phyloP scores from a whole-genome alignment of 306 rosid genomes.

The Canavalia gladiata region DNA sequence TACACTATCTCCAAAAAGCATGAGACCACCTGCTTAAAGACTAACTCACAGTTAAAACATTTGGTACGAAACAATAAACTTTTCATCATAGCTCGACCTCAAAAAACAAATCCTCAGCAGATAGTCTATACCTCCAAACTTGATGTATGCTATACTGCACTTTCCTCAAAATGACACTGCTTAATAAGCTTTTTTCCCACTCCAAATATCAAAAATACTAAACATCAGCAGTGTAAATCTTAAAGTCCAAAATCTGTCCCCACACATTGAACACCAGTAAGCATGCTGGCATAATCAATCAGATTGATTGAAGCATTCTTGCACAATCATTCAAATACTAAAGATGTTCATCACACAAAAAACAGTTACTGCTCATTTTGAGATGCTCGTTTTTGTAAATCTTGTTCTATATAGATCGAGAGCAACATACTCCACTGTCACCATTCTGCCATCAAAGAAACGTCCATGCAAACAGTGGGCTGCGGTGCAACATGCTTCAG shows the following conservation, averaged over 20 bases:
- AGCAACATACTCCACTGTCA: conserved; percentile 71
- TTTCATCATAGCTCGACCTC: not conserved
- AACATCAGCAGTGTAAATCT: not conserved
- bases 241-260: conserved; percentile 5
- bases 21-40: conserved; percentile 22
- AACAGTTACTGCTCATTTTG: conserved; percentile 1
- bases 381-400: conserved; percentile 63
- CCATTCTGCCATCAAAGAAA: conserved; percentile 70
- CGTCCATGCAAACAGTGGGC: conserved; percentile 90
- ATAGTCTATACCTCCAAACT: conserved; percentile 18
- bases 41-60: conserved; percentile 19
- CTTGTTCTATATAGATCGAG: conserved; percentile 61
- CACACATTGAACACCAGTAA: conserved; percentile 1
- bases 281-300: conserved; percentile 11
- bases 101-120: conserved; percentile 17
- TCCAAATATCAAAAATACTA: conserved; percentile 14
- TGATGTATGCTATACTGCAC: not conserved
- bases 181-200: conserved; percentile 4
- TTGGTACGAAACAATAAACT: not conserved
- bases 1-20: conserved; percentile 21
- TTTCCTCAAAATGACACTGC: conserved; percentile 19
- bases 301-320: conserved; percentile 20
- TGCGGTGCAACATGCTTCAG: conserved; percentile 74
- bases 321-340: conserved; percentile 22
- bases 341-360: conserved; percentile 5